Evolutionary conservation across 176 grass and related monocot species (phyloP), one percentile per base, ranked within the genome.

Genomic region (Cymbopogon citratus): DNA sequence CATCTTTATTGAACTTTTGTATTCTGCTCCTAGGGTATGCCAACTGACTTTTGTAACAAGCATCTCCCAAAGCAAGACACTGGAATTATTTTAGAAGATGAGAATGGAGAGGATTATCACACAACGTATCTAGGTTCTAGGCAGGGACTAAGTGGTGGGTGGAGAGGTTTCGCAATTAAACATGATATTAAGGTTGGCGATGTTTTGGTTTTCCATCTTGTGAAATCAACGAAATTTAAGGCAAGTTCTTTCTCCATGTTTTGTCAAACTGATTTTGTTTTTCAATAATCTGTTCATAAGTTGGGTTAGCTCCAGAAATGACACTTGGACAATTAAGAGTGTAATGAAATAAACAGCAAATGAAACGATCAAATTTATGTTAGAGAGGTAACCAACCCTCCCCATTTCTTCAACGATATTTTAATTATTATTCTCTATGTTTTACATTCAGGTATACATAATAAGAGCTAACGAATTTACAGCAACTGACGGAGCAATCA

Each of bases 91-190:
- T 65, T 89, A 52, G 82, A 89, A 85, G 87, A 76, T 77, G 77
- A 89, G 82, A 69, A 80, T 56, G 87, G 87, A 46, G 23, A 14
- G 41, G 80, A 64, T 7, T 54, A 81, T 76, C 12, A 36, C 33
- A 51, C 71, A 1, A 71, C 4, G 5, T 85, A 81, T 85, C 71
- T 85, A 41, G 71, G 77, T 29, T 1, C 1, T 34, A 89, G 81
- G 77, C 82, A 85, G 73, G 87, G 77, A 71, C 82, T 89, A 15
- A 85, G 87, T 81, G 87, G 24, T 28, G 77, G 87, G 4, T 89
- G 87, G 87, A 89, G 82, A 65, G 77, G 71, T 77, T 89, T 89
- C 43, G 63, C 87, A 7, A 34, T 85, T 26, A 54, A 81, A 4
- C 82, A 89, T 71, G 34, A 7, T 76, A 76, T 89, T 41, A 89